Evolutionary conservation across 257 asterid genomes (phyloP), one percentile per base, ranked within the genome.

Genomic region (Solanum sparsipilum): DNA sequence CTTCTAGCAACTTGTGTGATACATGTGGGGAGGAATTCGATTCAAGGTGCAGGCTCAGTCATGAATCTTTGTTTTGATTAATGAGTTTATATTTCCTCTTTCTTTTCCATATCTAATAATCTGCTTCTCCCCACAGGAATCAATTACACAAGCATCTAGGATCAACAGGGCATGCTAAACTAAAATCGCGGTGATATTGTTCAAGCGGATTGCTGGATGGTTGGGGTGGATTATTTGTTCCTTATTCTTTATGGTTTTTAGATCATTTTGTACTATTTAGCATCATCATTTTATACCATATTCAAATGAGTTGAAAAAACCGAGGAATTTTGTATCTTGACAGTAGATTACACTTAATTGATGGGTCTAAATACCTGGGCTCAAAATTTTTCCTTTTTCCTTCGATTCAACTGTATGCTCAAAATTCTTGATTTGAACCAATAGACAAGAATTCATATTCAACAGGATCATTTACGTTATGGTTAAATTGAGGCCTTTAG

Each of bases 11-110:
- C 89, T 35, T 13, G 34, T 97, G 99, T 86, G 98, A 95, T 75
- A 95, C 91, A 90, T 97, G 99, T 86, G 98, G 98, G 44, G 94
- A 91, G 68, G 93, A 97, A 86, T 97, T 97, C 83, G 95, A 93
- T 88, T 89, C 99, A 34, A 95, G 95, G 99, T 41, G 72, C 88
- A 8, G 46, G 38, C 87, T 74, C 39, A 27, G 27, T 81, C 39
- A 46, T 81, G 68, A 81, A 81, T 84, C 86, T 41, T 52, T n/a
- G 12, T 79, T 48, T 71, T 65, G 27, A 29, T 32, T 44, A 21
- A 23, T 11, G 36, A 72, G 83, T 73, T 41, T 35, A 38, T 25
- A 31, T 89, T 56, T 74, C 58, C 39, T 85, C 20, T 48, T 48
- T 58, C 20, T 48, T 58, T 52, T 41, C 74, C 86, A 83, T 65